A percentile compares a stretch with the other conserved stretches of the same genome.
These are phyloP conservation scores for Aureobasidium sp. DNA, from an alignment of 2,329 filamentous ascomycete species.

Conservation along the genomic window DNA sequence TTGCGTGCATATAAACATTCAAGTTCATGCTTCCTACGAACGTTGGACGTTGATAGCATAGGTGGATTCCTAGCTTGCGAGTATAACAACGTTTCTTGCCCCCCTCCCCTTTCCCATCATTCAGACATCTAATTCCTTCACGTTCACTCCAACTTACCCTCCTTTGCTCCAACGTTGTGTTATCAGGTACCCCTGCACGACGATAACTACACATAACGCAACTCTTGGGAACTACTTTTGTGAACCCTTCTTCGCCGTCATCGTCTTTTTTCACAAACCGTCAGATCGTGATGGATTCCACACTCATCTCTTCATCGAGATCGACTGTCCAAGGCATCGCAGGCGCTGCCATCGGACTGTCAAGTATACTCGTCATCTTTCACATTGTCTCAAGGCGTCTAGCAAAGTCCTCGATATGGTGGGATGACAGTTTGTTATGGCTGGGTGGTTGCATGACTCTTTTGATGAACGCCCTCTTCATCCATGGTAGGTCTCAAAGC, in stretches of 20 bases:
- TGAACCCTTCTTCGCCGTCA: not conserved
- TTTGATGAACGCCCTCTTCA: slow-evolving; percentile 1
- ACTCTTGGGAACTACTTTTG: slow-evolving; percentile 5
- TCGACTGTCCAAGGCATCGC: slow-evolving; percentile 5
- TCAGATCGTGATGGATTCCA: slow-evolving; percentile 6
- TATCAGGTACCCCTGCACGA: not conserved
- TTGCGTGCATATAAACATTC: slow-evolving; percentile 5
- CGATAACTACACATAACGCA: not conserved
- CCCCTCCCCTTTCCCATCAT: slow-evolving; percentile 1
- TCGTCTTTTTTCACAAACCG: not conserved
- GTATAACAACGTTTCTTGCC: slow-evolving; percentile 7
- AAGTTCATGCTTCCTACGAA: not conserved
- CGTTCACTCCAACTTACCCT: slow-evolving; percentile 3
- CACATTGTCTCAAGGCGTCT: not conserved
- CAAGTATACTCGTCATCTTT: not conserved
- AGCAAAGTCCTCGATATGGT: slow-evolving; percentile 5
- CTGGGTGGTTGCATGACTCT: not conserved
- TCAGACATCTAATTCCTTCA: not conserved
- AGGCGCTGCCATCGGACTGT: not conserved
- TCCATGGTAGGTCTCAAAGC: slow-evolving; percentile 3
- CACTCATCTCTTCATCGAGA: slow-evolving; percentile 4
- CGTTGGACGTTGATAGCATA: not conserved
- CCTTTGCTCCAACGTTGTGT: slow-evolving; percentile 2
- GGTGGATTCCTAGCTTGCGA: slow-evolving; percentile 3
- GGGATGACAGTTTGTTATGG: slow-evolving; percentile 10